Evolutionary conservation across 2,329 filamentous ascomycete species (phyloP).

Genomic region (Zymoseptoria pseudotritici): DNA sequence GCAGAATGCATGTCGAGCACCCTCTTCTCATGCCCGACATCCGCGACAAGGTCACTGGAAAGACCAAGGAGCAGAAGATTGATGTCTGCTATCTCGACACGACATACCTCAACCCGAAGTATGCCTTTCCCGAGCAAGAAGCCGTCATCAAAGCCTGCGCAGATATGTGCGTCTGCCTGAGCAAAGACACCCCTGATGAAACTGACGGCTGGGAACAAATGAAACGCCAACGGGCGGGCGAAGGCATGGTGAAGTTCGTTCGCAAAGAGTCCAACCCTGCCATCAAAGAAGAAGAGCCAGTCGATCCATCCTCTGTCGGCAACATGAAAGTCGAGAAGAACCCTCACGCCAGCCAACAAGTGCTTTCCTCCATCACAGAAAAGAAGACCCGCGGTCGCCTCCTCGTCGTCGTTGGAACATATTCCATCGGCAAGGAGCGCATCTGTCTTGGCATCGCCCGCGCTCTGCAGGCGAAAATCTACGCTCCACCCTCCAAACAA

Average conservation of each 20-base stretch:
- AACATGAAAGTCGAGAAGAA: constrained; percentile 28
- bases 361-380: constrained; percentile 23
- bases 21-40: constrained; percentile 71
- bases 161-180: constrained; percentile 74
- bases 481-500: constrained; percentile 73
- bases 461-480: constrained; percentile 82
- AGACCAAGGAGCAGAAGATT: constrained; percentile 72
- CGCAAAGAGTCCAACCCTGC: constrained; percentile 36
- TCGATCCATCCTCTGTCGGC: constrained; percentile 32
- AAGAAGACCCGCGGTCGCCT: constrained; percentile 55
- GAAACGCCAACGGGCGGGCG: constrained; percentile 48
- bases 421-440: constrained; percentile 95
- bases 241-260: constrained; percentile 58
- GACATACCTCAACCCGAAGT: constrained; percentile 91
- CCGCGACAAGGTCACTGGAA: constrained; percentile 62
- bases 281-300: constrained; percentile 32
- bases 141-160: constrained; percentile 84
- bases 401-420: constrained; percentile 89
- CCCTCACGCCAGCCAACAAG: constrained; percentile 25
- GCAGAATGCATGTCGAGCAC: constrained; percentile 74
- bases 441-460: constrained; percentile 89
- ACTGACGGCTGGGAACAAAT: constrained; percentile 50
- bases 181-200: constrained; percentile 55
- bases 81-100: constrained; percentile 97
- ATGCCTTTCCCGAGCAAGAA: constrained; percentile 83